Conservation (phyloP, 108 stramenopile species). For the Cyclotella atomus region DNA sequence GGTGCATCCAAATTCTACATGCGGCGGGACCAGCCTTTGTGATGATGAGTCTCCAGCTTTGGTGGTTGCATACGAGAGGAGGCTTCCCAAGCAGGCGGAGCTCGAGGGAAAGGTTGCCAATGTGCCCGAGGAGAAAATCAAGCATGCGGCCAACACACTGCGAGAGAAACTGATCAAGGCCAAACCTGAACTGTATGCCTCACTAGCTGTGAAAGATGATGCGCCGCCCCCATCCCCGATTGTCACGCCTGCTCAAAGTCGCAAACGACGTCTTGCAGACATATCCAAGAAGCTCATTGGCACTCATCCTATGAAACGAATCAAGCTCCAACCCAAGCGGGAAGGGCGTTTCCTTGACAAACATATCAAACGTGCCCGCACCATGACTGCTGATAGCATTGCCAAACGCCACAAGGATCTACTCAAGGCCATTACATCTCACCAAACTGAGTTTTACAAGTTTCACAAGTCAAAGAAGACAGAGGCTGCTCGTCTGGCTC, state of each 20-base stretch:
- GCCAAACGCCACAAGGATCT: slow-evolving; percentile 79
- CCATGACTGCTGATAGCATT: slow-evolving; percentile 64
- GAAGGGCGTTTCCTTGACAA: slow-evolving; percentile 74
- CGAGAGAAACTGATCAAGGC: slow-evolving; percentile 25
- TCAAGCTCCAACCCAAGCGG: slow-evolving; percentile 83
- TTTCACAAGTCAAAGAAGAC: slow-evolving; percentile 69
- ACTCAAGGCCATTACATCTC: slow-evolving; percentile 60
- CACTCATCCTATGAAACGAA: slow-evolving; percentile 63
- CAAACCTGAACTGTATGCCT: slow-evolving; percentile 3
- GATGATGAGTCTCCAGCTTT: slow-evolving; percentile 27
- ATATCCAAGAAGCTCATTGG: slow-evolving; percentile 54
- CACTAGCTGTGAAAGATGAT: not conserved
- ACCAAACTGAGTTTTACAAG: slow-evolving; percentile 80
- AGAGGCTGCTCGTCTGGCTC: slow-evolving; percentile 61
- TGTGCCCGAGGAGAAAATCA: slow-evolving; percentile 8
- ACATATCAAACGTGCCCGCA: slow-evolving; percentile 68
- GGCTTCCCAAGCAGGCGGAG: not conserved
- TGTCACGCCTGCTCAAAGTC: slow-evolving; percentile 21
- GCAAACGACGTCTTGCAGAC: slow-evolving; percentile 18
- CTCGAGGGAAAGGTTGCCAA: slow-evolving; percentile 1
- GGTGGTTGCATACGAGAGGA: slow-evolving; percentile 10
- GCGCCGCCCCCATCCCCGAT: not conserved
- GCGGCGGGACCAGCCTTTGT: slow-evolving; percentile 32
- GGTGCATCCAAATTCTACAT: slow-evolving; percentile 25
- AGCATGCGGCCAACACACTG: slow-evolving; percentile 20